Percentiles rank a stretch among this genome's conserved stretches.
phyloP scores from a whole-genome alignment of 257 asterid species.

The Solanum virginianum region DNA sequence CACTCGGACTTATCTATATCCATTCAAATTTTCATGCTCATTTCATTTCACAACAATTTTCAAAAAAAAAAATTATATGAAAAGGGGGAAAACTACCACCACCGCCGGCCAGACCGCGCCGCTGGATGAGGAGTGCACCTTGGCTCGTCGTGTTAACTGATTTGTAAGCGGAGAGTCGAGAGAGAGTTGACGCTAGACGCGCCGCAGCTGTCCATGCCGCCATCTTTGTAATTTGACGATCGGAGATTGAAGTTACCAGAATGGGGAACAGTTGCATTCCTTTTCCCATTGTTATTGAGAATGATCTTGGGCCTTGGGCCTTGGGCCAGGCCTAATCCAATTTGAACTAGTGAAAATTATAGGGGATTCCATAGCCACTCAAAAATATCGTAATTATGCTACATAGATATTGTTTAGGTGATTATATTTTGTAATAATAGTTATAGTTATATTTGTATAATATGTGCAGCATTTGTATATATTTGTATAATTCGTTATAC shows the following conservation, averaged over 20 bases:
- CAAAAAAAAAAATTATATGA: background rate
- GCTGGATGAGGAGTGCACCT: conserved; percentile 32
- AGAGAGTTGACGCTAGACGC: conserved; percentile 31
- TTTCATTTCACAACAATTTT: background rate
- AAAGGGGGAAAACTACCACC: conserved; percentile 19
- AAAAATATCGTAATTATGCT: too few species aligned
- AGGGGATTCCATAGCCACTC: too few species aligned
- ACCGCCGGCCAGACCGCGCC: conserved; percentile 50
- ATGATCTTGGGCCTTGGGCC: background rate
- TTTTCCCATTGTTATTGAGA: background rate
- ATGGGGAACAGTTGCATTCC: background rate
- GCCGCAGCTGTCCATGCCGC: conserved; percentile 40
- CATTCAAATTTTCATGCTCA: background rate
- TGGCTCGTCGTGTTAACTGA: conserved; percentile 16
- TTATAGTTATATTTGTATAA: too few species aligned
- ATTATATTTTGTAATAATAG: too few species aligned
- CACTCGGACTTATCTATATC: background rate
- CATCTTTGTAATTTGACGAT: background rate
- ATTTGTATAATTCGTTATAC: too few species aligned
- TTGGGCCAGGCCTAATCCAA: background rate
- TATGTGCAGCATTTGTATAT: too few species aligned
- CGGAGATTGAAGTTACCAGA: background rate
- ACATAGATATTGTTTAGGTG: too few species aligned
- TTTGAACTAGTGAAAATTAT: background rate
- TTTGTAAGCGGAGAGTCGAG: conserved; percentile 22